phyloP scores from a whole-genome alignment of 176 grass and related monocot species.

The Dendrocalamus sinicus region DNA sequence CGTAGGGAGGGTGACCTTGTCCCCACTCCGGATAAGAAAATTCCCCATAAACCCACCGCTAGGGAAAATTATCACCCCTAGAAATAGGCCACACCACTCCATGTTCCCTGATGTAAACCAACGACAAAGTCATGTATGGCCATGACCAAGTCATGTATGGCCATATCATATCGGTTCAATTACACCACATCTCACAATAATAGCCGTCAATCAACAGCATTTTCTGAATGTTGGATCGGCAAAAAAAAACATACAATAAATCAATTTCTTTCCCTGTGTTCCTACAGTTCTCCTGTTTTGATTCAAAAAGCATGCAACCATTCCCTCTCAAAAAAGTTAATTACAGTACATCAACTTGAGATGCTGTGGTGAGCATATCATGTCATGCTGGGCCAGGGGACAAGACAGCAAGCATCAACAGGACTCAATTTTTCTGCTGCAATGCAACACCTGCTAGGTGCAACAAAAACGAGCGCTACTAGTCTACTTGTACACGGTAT shows the following conservation, averaged over 20 bases:
- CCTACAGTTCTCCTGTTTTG: too few relatives aligned
- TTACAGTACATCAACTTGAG: too few relatives aligned
- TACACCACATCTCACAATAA: background rate
- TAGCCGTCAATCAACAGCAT: background rate
- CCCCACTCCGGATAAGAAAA: too few relatives aligned
- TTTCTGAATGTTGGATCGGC: background rate
- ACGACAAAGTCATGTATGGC: slow-evolving; percentile 8
- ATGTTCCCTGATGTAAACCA: slow-evolving; percentile 1
- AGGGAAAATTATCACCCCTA: too few relatives aligned
- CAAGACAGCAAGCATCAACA: background rate
- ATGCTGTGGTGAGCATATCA: background rate
- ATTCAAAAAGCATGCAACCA: background rate
- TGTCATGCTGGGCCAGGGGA: slow-evolving; percentile 3
- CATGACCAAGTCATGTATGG: slow-evolving; percentile 6
- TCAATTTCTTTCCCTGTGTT: background rate
- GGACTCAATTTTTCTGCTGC: slow-evolving; percentile 27
- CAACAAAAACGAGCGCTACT: background rate
- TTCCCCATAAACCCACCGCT: too few relatives aligned
- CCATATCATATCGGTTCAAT: background rate
- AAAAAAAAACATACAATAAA: background rate
- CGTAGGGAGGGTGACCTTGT: too few relatives aligned
- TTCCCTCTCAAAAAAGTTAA: background rate
- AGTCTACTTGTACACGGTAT: background rate
- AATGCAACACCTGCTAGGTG: background rate
- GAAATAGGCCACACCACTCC: background rate